phyloP scores from a whole-genome alignment of 2,329 filamentous ascomycete species.

The Ascochyta koolunga region DNA sequence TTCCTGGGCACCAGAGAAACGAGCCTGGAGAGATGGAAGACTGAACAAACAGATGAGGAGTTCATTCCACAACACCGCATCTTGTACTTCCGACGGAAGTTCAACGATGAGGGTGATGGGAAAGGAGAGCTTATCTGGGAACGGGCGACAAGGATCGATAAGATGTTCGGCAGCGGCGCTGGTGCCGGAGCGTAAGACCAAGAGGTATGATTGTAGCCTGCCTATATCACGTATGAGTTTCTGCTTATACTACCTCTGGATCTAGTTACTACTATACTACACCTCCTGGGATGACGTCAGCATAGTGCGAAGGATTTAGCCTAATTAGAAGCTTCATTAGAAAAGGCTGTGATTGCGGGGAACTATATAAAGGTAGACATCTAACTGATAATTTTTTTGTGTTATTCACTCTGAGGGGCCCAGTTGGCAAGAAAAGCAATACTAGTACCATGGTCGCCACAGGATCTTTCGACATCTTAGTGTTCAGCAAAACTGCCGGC shows the following conservation, averaged over 20 bases:
- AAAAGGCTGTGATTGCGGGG: neutral
- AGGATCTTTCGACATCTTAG: constrained; percentile 20
- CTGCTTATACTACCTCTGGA: neutral
- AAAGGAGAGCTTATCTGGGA: constrained; percentile 57
- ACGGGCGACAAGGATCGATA: constrained; percentile 53
- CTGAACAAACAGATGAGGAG: constrained; percentile 60
- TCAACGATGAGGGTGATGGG: constrained; percentile 24
- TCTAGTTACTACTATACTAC: neutral
- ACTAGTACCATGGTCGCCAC: neutral
- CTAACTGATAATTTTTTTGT: too few species aligned
- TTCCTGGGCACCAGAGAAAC: constrained; percentile 59
- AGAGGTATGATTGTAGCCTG: neutral
- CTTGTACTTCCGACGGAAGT: constrained; percentile 55
- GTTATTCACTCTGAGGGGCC: too few species aligned
- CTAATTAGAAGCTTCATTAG: neutral
- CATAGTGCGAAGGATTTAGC: neutral
- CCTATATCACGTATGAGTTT: neutral
- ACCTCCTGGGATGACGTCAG: neutral
- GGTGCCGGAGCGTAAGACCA: constrained; percentile 1
- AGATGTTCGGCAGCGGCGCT: constrained; percentile 54
- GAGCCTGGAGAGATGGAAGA: constrained; percentile 58
- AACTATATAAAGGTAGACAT: neutral
- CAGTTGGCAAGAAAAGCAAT: too few species aligned
- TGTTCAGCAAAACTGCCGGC: constrained; percentile 36
- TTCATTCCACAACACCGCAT: constrained; percentile 64